phyloP scores from a whole-genome alignment of 345 rosid genomes.

The Leavenworthia alabamica region DNA sequence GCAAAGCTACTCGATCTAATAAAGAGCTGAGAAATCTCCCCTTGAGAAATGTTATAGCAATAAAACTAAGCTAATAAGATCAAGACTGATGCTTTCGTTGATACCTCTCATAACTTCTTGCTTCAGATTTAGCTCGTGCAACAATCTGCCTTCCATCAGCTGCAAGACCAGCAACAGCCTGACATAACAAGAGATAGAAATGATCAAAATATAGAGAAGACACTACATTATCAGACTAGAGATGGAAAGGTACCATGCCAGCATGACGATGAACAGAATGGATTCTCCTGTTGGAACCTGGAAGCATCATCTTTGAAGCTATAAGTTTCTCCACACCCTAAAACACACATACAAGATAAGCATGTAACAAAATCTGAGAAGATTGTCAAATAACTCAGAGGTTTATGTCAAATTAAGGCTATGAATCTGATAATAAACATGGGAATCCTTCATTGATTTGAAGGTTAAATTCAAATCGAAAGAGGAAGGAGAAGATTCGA shows the following conservation, averaged over 20 bases:
- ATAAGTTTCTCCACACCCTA: constrained; percentile 99
- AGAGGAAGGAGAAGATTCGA: neutral
- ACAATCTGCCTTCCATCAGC: constrained; percentile 99
- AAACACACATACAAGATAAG: too few species aligned
- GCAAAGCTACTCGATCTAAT: too few species aligned
- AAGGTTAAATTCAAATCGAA: too few species aligned
- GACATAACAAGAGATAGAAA: constrained; percentile 2
- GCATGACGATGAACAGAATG: constrained; percentile 96
- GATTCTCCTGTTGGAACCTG: constrained; percentile 90
- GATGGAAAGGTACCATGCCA: constrained; percentile 53
- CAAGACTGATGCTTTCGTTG: neutral
- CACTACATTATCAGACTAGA: neutral
- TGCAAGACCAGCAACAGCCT: constrained; percentile 99
- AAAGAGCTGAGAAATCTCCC: too few species aligned
- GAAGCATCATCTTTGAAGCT: constrained; percentile 96
- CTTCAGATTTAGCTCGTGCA: constrained; percentile 86
- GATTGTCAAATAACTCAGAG: neutral
- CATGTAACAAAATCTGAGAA: too few species aligned
- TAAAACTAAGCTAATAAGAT: too few species aligned
- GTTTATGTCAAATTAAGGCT: neutral
- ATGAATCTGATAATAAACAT: neutral
- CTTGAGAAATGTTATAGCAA: too few species aligned
- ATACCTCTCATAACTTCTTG: constrained; percentile 78
- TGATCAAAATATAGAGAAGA: neutral
- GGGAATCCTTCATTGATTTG: too few species aligned